Evolutionary conservation across 1,139 yeast genomes (phyloP).

Genomic region (Hemisphaericaspora xylofermentans): DNA sequence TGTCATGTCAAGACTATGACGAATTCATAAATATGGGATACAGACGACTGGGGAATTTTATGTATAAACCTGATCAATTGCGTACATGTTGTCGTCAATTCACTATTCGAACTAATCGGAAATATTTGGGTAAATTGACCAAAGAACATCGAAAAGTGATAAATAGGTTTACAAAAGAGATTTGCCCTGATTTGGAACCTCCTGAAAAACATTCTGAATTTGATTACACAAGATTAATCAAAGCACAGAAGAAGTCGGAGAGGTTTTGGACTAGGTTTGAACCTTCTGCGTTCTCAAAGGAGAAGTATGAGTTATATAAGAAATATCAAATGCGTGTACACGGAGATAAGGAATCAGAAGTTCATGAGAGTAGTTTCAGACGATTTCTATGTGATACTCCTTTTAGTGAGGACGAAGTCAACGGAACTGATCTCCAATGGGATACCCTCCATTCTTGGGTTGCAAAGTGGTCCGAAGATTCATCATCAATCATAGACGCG

Average conservation of each 20-base stretch:
- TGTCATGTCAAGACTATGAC: constrained; percentile 59
- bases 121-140: constrained; percentile 40
- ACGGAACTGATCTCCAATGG: constrained; percentile 31
- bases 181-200: constrained; percentile 21
- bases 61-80: constrained; percentile 72
- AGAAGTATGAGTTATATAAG: constrained; percentile 64
- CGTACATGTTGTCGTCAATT: constrained; percentile 81
- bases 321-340: constrained; percentile 73
- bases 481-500: background rate
- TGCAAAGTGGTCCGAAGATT: constrained; percentile 15
- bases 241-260: constrained; percentile 25
- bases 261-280: constrained; percentile 53
- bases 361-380: constrained; percentile 48
- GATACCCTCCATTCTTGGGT: constrained; percentile 32
- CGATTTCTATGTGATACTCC: constrained; percentile 75
- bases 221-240: constrained; percentile 19
- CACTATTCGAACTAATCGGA: constrained; percentile 66
- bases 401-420: constrained; percentile 31
- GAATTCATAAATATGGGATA: constrained; percentile 67
- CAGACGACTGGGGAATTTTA: constrained; percentile 72
- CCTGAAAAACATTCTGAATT: constrained; percentile 17
- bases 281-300: constrained; percentile 51
- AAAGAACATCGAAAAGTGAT: constrained; percentile 70
- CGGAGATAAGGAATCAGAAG: constrained; percentile 52
- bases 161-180: constrained; percentile 56